Evolutionary conservation across 2,329 filamentous ascomycete species (phyloP).

Genomic region (Coniochaeta prunicola): DNA sequence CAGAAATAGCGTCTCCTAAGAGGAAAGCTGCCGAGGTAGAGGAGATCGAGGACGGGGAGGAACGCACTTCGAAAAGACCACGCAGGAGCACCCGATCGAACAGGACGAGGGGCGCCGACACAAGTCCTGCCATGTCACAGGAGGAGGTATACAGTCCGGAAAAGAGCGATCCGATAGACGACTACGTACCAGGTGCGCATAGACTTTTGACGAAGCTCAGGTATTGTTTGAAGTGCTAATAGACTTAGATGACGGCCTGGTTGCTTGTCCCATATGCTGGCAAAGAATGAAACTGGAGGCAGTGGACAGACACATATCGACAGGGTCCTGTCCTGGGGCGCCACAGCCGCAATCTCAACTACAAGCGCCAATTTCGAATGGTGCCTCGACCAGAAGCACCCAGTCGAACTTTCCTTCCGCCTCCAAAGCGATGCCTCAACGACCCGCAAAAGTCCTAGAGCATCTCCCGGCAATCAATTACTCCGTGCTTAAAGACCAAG

Average conservation of each 20-base stretch:
- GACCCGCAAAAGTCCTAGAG: conserved; percentile 38
- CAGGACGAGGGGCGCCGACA: conserved; percentile 30
- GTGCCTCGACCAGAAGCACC: background rate
- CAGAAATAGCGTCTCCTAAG: conserved; percentile 34
- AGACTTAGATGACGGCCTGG: conserved; percentile 59
- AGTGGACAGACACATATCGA: conserved; percentile 78
- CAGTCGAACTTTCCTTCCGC: background rate
- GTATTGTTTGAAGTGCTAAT: conserved; percentile 3
- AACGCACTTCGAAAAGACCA: conserved; percentile 20
- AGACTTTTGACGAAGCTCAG: background rate
- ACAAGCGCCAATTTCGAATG: conserved; percentile 4
- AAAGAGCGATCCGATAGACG: conserved; percentile 26
- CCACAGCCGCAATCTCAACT: conserved; percentile 22
- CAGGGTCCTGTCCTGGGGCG: conserved; percentile 34
- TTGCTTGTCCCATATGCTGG: conserved; percentile 76
- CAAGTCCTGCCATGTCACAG: conserved; percentile 26
- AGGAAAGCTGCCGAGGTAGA: conserved; percentile 35
- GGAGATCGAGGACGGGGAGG: conserved; percentile 32
- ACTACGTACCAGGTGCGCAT: conserved; percentile 21
- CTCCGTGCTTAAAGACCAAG: conserved; percentile 72
- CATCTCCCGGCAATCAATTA: conserved; percentile 79
- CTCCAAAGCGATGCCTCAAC: conserved; percentile 7
- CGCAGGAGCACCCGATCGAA: conserved; percentile 43
- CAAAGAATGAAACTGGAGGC: conserved; percentile 70
- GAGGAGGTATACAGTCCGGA: conserved; percentile 19